Conservation (phyloP, 345 rosid genomes). For the Citrus medica region DNA sequence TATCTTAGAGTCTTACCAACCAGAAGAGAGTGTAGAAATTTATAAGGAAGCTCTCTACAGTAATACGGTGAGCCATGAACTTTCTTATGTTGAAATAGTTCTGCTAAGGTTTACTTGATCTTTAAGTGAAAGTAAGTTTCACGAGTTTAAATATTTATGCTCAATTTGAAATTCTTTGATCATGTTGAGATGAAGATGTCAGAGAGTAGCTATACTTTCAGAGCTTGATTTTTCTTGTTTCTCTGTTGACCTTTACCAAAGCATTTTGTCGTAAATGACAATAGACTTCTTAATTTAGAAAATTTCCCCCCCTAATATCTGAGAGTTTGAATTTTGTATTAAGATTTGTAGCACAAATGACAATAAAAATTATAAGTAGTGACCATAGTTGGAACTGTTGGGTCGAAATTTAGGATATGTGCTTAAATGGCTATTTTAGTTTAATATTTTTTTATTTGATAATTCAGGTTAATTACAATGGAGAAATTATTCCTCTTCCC, state of each 20-base stretch:
- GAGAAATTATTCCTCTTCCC: slow-evolving; percentile 61
- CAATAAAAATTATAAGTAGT: background rate
- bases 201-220: background rate
- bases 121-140: background rate
- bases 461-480: slow-evolving; percentile 61
- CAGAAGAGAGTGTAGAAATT: slow-evolving; percentile 52
- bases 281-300: background rate
- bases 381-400: background rate
- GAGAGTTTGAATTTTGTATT: background rate
- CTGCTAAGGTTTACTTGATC: background rate
- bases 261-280: background rate
- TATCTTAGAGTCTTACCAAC: slow-evolving; percentile 65
- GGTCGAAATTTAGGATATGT: background rate
- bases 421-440: slow-evolving; percentile 4
- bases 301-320: background rate
- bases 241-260: background rate
- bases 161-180: background rate
- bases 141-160: background rate
- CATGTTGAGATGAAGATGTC: background rate
- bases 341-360: background rate
- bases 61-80: slow-evolving; percentile 54
- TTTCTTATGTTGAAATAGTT: slow-evolving; percentile 2
- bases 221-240: background rate
- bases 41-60: slow-evolving; percentile 63
- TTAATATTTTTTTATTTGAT: background rate